phyloP scores from a whole-genome alignment of 208 protist genomes.

The Angomonas desouzai region DNA sequence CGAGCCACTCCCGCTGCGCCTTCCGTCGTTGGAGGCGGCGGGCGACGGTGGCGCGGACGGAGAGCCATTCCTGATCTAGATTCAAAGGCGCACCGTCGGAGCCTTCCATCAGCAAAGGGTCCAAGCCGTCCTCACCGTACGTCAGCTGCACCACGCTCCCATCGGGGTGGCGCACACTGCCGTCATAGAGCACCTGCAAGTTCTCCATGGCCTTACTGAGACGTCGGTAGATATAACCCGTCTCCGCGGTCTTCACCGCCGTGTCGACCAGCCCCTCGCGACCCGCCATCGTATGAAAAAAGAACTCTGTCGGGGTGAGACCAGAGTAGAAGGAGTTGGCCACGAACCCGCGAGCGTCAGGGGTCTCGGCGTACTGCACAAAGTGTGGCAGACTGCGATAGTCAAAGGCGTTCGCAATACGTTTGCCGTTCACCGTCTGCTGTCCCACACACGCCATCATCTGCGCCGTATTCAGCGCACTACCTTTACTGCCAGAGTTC shows the following conservation, averaged over 20 bases:
- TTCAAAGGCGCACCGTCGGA: slow-evolving; percentile 69
- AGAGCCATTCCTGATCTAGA: slow-evolving; percentile 81
- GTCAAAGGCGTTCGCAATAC: slow-evolving; percentile 98
- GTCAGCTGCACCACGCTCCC: slow-evolving; percentile 94
- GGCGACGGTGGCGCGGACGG: slow-evolving; percentile 51
- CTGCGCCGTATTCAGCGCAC: slow-evolving; percentile 99
- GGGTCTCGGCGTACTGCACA: slow-evolving; percentile 69
- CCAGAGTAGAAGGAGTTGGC: slow-evolving; percentile 98
- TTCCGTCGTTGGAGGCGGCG: slow-evolving; percentile 21
- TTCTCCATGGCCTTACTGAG: slow-evolving; percentile 99
- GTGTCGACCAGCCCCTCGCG: slow-evolving; percentile 99
- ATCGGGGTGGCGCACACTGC: slow-evolving; percentile 95
- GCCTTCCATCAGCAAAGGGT: slow-evolving; percentile 98
- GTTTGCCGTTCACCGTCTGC: slow-evolving; percentile 97
- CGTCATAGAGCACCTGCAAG: slow-evolving; percentile 98
- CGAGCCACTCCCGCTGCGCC: not conserved
- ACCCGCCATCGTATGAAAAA: slow-evolving; percentile 99
- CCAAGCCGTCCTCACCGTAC: slow-evolving; percentile 99
- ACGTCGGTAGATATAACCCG: slow-evolving; percentile 99
- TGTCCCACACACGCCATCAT: slow-evolving; percentile 99
- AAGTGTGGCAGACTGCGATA: slow-evolving; percentile 99
- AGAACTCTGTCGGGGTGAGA: slow-evolving; percentile 98
- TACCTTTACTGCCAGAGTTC: slow-evolving; percentile 96
- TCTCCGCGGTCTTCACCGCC: slow-evolving; percentile 99
- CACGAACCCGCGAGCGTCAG: slow-evolving; percentile 98